A percentile compares a stretch with the other conserved stretches of the same genome.
Evolutionary conservation across 139 green algal species (phyloP).

Genomic region (Chlorella ohadii): DNA sequence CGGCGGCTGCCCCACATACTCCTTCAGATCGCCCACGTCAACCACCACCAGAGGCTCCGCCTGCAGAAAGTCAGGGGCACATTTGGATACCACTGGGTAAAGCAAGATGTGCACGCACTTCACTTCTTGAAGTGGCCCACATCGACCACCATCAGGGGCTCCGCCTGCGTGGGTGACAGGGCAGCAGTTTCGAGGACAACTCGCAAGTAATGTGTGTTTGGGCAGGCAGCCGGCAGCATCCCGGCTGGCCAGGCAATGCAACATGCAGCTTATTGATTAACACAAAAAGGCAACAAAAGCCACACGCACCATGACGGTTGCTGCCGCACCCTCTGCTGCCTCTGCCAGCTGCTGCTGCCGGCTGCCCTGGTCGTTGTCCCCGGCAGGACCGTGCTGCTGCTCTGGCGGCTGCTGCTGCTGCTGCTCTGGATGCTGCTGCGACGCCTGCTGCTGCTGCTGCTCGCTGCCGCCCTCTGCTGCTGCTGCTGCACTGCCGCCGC

Average conservation of each 20-base stretch:
- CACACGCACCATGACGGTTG: neutral
- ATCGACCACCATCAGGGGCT: conserved; percentile 6
- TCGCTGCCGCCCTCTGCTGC: neutral
- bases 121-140: neutral
- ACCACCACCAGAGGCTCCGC: conserved; percentile 71
- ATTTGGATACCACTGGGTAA: no score
- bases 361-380: neutral
- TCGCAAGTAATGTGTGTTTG: no score
- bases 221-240: no score
- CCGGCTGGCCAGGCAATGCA: no score
- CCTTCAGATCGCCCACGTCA: conserved; percentile 66
- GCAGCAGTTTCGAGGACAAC: no score
- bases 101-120: no score
- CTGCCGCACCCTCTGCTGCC: conserved; percentile 4
- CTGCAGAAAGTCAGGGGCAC: no score
- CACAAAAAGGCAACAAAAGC: no score
- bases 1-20: conserved; percentile 92
- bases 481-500: neutral
- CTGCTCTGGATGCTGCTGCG: neutral
- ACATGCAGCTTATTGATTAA: no score
- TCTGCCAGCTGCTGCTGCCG: conserved; percentile 5
- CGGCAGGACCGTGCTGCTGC: neutral
- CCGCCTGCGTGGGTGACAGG: neutral
- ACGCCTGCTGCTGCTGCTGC: neutral
- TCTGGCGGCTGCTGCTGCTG: neutral